phyloP scores from a whole-genome alignment of 1,139 yeast genomes.

The Casaregolazyma suthepensis region DNA sequence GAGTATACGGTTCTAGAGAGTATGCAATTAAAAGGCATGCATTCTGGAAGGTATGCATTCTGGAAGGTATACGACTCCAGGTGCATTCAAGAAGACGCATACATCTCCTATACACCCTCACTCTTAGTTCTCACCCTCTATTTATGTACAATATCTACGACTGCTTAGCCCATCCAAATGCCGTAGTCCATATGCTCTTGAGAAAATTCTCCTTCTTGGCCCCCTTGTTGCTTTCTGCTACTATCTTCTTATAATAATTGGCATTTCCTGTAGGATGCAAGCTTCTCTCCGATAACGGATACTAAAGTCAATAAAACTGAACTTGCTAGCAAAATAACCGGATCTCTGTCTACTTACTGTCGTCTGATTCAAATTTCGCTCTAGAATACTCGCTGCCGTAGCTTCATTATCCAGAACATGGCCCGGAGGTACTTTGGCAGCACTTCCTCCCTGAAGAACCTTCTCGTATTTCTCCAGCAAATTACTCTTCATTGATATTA shows the following conservation, averaged over 20 bases:
- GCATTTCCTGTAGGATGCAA: conserved; percentile 80
- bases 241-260: conserved; percentile 61
- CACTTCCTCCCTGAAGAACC: conserved; percentile 18
- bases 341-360: conserved; percentile 16
- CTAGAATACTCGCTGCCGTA: conserved; percentile 23
- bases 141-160: neutral
- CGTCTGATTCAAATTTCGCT: conserved; percentile 19
- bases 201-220: conserved; percentile 55
- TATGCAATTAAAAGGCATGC: neutral
- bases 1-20: no score
- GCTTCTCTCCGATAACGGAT: conserved; percentile 46
- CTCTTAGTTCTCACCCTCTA: neutral
- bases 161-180: conserved; percentile 32
- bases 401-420: conserved; percentile 26
- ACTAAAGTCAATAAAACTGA: conserved; percentile 16
- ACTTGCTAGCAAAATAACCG: neutral
- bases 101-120: no score
- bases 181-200: conserved; percentile 27
- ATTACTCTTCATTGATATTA: conserved; percentile 25
- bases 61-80: neutral
- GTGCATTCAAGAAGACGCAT: no score
- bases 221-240: conserved; percentile 69
- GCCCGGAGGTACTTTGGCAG: conserved; percentile 21
- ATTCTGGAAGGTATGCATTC: no score
- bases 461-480: conserved; percentile 26